Conservation (phyloP, 2,329 filamentous ascomycete genomes). For the Colletotrichum nymphaeae region DNA sequence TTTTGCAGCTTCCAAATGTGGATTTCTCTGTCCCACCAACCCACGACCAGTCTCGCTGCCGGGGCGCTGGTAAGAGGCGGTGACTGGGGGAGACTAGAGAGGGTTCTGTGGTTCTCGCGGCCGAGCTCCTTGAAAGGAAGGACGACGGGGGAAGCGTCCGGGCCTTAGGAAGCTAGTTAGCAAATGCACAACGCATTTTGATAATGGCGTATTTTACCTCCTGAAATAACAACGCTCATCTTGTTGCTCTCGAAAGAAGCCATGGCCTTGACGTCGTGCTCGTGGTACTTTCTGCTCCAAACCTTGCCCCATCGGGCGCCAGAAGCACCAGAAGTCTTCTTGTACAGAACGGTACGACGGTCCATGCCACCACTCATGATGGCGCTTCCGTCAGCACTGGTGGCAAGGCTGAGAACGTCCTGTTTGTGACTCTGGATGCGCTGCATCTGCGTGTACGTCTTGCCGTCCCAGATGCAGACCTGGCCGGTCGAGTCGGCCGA, state of each 20-base stretch:
- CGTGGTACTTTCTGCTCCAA: conserved; percentile 88
- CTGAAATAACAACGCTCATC: conserved; percentile 89
- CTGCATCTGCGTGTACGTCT: conserved; percentile 89
- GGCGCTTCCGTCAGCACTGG: conserved; percentile 81
- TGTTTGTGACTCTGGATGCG: conserved; percentile 88
- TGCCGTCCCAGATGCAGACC: conserved; percentile 92
- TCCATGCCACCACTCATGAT: conserved; percentile 95
- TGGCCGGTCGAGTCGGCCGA: conserved; percentile 96
- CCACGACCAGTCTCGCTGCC: conserved; percentile 80
- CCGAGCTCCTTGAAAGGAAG: conserved; percentile 79
- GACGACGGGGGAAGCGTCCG: conserved; percentile 86
- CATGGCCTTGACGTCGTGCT: conserved; percentile 95
- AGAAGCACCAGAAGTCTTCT: conserved; percentile 66
- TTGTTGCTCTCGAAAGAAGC: conserved; percentile 86
- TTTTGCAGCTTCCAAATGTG: conserved; percentile 78
- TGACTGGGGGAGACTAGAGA: conserved; percentile 86
- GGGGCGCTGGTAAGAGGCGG: conserved; percentile 79
- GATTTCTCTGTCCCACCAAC: conserved; percentile 93
- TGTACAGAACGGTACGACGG: conserved; percentile 85
- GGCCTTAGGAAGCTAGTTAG: conserved; percentile 62
- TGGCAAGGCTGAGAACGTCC: conserved; percentile 89
- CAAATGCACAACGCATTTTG: not conserved
- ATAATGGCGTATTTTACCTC: conserved; percentile 71
- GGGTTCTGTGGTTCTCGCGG: conserved; percentile 84
- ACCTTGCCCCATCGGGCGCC: conserved; percentile 83